These are phyloP conservation scores for Hymenoscyphus fraxineus DNA, from an alignment of 2,329 filamentous ascomycete genomes.

Conservation along the genomic window DNA sequence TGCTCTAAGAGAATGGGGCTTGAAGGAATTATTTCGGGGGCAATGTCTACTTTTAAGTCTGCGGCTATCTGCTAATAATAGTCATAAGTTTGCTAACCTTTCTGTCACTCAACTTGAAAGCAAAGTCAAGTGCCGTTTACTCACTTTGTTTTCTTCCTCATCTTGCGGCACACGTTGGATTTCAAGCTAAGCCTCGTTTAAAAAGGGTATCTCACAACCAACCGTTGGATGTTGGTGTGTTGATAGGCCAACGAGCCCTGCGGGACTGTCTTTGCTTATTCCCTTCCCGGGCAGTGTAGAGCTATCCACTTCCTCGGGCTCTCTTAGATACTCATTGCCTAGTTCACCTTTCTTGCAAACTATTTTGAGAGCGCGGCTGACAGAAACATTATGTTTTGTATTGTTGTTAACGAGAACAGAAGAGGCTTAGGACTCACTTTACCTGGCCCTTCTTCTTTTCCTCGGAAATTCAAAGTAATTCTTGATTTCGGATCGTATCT, in stretches of 20 bases:
- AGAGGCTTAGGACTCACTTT: not conserved
- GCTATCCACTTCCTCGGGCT: not conserved
- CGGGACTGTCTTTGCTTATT: too few species aligned
- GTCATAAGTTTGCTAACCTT: too few species aligned
- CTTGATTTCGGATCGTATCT: not conserved
- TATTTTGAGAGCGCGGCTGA: not conserved
- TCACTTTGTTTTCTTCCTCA: not conserved
- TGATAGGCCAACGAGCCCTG: too few species aligned
- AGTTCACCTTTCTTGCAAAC: not conserved
- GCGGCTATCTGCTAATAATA: too few species aligned
- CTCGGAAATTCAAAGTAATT: not conserved
- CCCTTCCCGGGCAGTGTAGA: too few species aligned
- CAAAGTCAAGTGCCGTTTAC: too few species aligned
- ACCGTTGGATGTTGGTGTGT: not conserved
- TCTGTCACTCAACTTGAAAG: too few species aligned
- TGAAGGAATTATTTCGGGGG: too few species aligned
- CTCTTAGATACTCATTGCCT: not conserved
- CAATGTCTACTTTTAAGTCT: too few species aligned
- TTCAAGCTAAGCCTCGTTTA: not conserved
- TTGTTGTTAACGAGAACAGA: not conserved
- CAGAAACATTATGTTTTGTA: not conserved
- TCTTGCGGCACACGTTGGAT: not conserved
- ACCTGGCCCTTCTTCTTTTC: not conserved
- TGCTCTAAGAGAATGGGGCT: too few species aligned
- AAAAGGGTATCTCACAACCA: not conserved